phyloP scores from a whole-genome alignment of 176 grass and related monocot genomes.

The Oryza glaberrima region DNA sequence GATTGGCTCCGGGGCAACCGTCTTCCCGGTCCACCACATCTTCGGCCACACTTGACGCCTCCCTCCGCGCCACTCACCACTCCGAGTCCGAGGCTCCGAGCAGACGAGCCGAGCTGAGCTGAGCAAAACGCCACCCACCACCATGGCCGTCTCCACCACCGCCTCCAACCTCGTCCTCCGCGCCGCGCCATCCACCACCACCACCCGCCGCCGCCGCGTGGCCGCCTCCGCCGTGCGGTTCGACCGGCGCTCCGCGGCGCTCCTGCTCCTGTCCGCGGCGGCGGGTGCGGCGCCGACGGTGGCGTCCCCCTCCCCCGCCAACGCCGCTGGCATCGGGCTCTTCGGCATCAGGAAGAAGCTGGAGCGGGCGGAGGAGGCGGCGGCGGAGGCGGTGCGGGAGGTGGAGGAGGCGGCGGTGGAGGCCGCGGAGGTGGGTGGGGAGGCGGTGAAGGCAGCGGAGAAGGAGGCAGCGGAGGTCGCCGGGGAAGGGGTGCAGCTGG shows the following conservation, averaged over 20 bases:
- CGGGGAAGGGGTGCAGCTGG: slow-evolving; percentile 44
- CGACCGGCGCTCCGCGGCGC: slow-evolving; percentile 57
- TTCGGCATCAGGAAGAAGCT: slow-evolving; percentile 90
- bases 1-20: slow-evolving; percentile 3
- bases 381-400: slow-evolving; percentile 50
- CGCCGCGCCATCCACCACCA: background rate
- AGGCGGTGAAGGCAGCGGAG: slow-evolving; percentile 47
- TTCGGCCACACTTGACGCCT: background rate
- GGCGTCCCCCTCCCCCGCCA: slow-evolving; percentile 24
- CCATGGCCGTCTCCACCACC: slow-evolving; percentile 58
- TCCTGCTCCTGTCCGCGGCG: slow-evolving; percentile 65
- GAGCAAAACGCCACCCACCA: background rate
- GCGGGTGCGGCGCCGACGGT: slow-evolving; percentile 18
- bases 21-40: slow-evolving; percentile 40
- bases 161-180: slow-evolving; percentile 46
- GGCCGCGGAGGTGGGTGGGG: slow-evolving; percentile 53
- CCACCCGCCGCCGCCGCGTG: slow-evolving; percentile 5
- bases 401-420: slow-evolving; percentile 62
- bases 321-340: slow-evolving; percentile 61
- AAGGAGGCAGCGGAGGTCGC: slow-evolving; percentile 48
- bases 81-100: background rate
- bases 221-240: slow-evolving; percentile 36
- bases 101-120: background rate
- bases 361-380: slow-evolving; percentile 62
- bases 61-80: slow-evolving; percentile 34